Base-by-base conservation (phyloP, 768 basidiomycete genomes). In the Lactarius tabidus region DNA sequence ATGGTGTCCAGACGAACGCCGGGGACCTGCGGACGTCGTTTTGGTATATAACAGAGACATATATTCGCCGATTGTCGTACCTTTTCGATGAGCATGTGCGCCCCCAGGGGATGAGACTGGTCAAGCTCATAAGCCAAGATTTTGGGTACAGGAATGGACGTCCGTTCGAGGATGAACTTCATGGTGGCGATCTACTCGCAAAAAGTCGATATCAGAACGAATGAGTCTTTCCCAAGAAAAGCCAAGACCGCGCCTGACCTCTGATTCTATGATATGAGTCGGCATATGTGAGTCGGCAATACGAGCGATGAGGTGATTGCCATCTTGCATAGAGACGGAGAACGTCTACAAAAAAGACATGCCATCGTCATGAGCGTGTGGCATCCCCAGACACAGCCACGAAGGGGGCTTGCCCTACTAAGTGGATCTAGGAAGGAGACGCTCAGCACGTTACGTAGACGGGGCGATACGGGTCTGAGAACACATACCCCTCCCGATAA, bases 151-250 rank as follows among this genome's bases (percentile, higher is more conserved):
- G 75, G 76, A 20, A 76, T 71, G 6, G 75, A 71, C 17, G 74
- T 75, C 18, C 66, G 63, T 23, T 71, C 65, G 18, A 68, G 62
- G 26, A 77, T 38, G 53, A 72, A 77, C 17, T 67, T 62, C 67
- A 73, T 67, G 5, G 76, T 77, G 36, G 74, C 74, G 15, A 71
- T 68, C 75, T 76, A 33, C 33, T 18, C 26, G 31, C 53, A 54
- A 33, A 36, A 48, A 33, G 33, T 43, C 15, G 6, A 56, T 39
- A 1, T 33, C 12, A 28, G 28, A 28, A 52, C 7, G 36, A 57
- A 20, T 3, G 23, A 41, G 43, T 60, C 36, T 26, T 29, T 17
- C 15, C 20, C 6, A 28, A 57, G 18, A 48, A 31, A 9, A 26
- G 18, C 20, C 7, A 23, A 18, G 54, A 54, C 41, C 43, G 31